A percentile compares a stretch with the other conserved stretches of the same genome.
Evolutionary conservation across 768 basidiomycete genomes (phyloP).

Genomic region (Hygrophorus pudorinus): DNA sequence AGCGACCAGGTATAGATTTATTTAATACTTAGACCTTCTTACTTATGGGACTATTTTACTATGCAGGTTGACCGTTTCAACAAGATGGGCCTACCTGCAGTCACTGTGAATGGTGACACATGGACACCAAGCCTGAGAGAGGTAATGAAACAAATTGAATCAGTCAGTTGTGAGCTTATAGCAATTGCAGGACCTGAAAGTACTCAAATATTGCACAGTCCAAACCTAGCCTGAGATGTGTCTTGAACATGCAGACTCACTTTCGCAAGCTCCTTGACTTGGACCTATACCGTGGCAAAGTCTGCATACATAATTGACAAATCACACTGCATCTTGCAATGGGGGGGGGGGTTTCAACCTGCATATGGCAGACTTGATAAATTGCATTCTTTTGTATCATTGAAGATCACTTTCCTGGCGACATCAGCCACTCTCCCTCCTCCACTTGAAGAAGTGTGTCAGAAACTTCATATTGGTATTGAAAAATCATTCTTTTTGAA

Average conservation of each 20-base stretch:
- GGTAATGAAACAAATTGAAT: slow-evolving; percentile 13
- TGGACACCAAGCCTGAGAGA: slow-evolving; percentile 17
- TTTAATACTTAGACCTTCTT: not conserved
- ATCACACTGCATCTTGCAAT: slow-evolving; percentile 73
- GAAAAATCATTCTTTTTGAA: slow-evolving; percentile 27
- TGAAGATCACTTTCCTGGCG: slow-evolving; percentile 69
- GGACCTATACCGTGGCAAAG: slow-evolving; percentile 11
- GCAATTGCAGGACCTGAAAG: slow-evolving; percentile 18
- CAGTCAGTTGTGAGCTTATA: not conserved
- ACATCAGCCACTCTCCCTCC: slow-evolving; percentile 81
- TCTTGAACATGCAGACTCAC: slow-evolving; percentile 19
- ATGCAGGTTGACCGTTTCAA: slow-evolving; percentile 12
- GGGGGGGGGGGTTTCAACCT: slow-evolving; percentile 79
- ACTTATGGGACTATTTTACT: not conserved
- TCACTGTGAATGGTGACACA: slow-evolving; percentile 16
- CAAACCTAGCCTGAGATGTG: slow-evolving; percentile 32
- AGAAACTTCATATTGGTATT: not conserved
- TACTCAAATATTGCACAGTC: slow-evolving; percentile 17
- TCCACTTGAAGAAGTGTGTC: slow-evolving; percentile 52
- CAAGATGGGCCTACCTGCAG: slow-evolving; percentile 11
- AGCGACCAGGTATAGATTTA: slow-evolving; percentile 21
- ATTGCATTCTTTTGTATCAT: not conserved
- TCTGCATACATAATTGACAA: slow-evolving; percentile 72
- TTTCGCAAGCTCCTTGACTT: slow-evolving; percentile 17
- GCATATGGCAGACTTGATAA: slow-evolving; percentile 12